Conservation (phyloP, 2,329 filamentous ascomycete species). For the Colletotrichum falcatum region DNA sequence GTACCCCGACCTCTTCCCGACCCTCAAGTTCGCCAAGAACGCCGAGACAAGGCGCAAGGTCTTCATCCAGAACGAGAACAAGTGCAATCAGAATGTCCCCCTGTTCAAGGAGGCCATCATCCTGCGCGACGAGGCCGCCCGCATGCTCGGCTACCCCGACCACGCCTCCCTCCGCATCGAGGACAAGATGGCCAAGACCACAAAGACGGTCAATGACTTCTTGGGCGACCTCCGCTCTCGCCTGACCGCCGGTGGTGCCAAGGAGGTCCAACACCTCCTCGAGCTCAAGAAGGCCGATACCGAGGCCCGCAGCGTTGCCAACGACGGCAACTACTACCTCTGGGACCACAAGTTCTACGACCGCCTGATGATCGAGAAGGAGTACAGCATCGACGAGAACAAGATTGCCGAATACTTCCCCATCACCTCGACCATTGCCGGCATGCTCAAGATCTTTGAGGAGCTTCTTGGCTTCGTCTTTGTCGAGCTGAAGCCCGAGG, state of each 20-base stretch:
- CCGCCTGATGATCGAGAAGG: conserved; percentile 82
- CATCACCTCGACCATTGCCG: conserved; percentile 76
- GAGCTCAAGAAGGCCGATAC: conserved; percentile 79
- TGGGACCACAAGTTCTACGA: conserved; percentile 89
- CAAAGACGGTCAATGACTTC: conserved; percentile 67
- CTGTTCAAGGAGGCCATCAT: conserved; percentile 67
- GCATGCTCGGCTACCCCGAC: conserved; percentile 66
- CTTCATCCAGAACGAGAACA: conserved; percentile 83
- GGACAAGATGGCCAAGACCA: conserved; percentile 70
- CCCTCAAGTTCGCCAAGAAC: conserved; percentile 81
- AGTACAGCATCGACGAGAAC: conserved; percentile 83
- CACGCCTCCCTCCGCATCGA: conserved; percentile 68
- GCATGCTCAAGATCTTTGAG: conserved; percentile 88
- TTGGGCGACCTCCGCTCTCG: conserved; percentile 76
- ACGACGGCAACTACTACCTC: conserved; percentile 80
- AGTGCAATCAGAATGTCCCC: conserved; percentile 71
- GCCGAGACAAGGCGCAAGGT: conserved; percentile 76
- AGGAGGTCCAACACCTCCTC: conserved; percentile 78
- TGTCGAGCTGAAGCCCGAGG: conserved; percentile 76
- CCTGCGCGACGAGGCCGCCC: conserved; percentile 67
- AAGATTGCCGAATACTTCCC: conserved; percentile 89
- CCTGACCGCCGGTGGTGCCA: conserved; percentile 75
- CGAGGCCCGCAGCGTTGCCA: conserved; percentile 66
- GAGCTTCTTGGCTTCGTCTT: conserved; percentile 84
- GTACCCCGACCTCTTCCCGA: conserved; percentile 84